These are phyloP conservation scores for Agrocybe praecox DNA, from an alignment of 768 basidiomycete genomes.

Conservation along the genomic window DNA sequence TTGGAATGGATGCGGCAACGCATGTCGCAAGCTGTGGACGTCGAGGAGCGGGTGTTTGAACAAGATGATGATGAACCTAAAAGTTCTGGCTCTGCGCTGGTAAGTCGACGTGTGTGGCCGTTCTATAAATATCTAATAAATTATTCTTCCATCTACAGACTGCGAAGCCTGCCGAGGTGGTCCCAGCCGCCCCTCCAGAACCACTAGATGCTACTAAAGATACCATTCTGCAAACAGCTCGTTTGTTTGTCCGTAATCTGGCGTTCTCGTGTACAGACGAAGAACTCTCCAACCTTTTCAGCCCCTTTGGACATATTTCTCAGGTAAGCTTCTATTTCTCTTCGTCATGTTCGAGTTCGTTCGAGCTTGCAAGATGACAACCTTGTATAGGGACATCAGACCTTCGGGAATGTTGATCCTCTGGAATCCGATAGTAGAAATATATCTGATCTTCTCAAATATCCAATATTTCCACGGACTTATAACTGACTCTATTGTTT, in stretches of 20 bases:
- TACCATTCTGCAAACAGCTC: conserved; percentile 71
- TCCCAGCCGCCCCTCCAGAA: background rate
- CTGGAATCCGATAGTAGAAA: conserved; percentile 69
- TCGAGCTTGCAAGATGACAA: conserved; percentile 41
- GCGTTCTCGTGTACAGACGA: conserved; percentile 78
- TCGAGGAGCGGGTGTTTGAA: conserved; percentile 53
- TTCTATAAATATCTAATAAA: background rate
- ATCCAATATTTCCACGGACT: background rate
- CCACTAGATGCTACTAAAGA: conserved; percentile 41
- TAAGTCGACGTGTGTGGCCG: background rate
- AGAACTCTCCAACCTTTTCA: conserved; percentile 69
- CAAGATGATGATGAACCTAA: conserved; percentile 60
- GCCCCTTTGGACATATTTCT: conserved; percentile 67
- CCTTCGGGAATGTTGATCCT: conserved; percentile 62
- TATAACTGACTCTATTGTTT: conserved; percentile 6
- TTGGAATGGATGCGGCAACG: conserved; percentile 75
- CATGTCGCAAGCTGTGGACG: conserved; percentile 52
- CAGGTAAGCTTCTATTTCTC: conserved; percentile 57
- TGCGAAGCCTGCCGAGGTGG: background rate
- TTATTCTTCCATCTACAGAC: background rate
- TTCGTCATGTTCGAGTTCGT: conserved; percentile 9
- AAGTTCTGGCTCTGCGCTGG: conserved; percentile 9
- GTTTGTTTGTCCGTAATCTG: conserved; percentile 95
- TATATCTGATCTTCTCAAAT: conserved; percentile 30
- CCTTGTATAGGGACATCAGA: conserved; percentile 67